A percentile compares a stretch with the other conserved stretches of the same genome.
phyloP scores from a whole-genome alignment of 805 yeast genomes.

The Candida lessepsii region DNA sequence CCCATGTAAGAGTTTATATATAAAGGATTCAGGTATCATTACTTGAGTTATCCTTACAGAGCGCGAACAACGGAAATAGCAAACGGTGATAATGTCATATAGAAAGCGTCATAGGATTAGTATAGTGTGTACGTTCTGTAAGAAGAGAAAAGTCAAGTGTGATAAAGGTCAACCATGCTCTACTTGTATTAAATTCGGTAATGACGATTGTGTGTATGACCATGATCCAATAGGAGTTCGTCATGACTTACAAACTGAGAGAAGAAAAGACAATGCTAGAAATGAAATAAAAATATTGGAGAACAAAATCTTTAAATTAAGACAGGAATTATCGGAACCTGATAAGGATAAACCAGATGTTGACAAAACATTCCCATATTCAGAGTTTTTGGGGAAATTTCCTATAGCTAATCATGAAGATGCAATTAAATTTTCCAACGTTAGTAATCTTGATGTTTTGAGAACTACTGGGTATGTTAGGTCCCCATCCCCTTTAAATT shows the following conservation, averaged over 20 bases:
- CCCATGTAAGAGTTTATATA: constrained; percentile 12
- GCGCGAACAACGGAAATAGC: background rate
- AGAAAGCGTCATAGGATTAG: constrained; percentile 28
- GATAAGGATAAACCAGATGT: background rate
- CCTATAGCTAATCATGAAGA: constrained; percentile 10
- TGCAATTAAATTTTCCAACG: background rate
- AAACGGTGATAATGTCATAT: constrained; percentile 1
- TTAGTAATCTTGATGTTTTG: background rate
- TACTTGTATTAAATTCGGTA: constrained; percentile 30
- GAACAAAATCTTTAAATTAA: constrained; percentile 5
- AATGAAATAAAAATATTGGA: constrained; percentile 10
- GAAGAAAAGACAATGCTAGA: constrained; percentile 1
- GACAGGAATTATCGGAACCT: background rate
- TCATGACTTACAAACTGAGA: background rate
- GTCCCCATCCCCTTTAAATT: constrained; percentile 6
- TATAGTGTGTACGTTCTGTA: constrained; percentile 37
- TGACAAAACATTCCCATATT: background rate
- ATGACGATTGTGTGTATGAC: constrained; percentile 16
- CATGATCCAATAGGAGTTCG: constrained; percentile 5
- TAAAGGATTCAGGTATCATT: constrained; percentile 16
- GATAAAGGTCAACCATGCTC: constrained; percentile 37
- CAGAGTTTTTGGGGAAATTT: constrained; percentile 9
- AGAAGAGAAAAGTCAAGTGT: constrained; percentile 37
- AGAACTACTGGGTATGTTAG: constrained; percentile 4
- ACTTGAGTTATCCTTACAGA: background rate